Percentiles rank a stretch among this genome's conserved stretches.
phyloP scores from a whole-genome alignment of 345 rosid species.

The Corchorus olitorius region DNA sequence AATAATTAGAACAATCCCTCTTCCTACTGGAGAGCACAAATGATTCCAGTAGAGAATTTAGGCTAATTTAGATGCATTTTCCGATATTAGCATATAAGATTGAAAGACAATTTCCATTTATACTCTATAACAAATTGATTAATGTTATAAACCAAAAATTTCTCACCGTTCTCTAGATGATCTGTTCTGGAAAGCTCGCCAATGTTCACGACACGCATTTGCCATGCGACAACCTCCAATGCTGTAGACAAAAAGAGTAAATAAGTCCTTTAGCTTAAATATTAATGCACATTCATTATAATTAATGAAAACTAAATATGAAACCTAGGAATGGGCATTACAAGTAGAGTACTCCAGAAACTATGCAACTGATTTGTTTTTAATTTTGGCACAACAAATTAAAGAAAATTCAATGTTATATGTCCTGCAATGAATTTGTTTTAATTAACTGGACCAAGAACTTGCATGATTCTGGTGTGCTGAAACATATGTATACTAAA shows the following conservation, averaged over 20 bases:
- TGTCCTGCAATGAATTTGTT: no score
- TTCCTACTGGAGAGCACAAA: not conserved
- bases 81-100: not conserved
- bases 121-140: not conserved
- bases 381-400: not conserved
- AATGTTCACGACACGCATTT: not conserved
- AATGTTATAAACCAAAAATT: not conserved
- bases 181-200: not conserved
- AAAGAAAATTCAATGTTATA: no score
- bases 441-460: no score
- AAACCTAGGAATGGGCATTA: not conserved
- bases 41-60: not conserved
- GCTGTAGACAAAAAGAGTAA: conserved; percentile 2
- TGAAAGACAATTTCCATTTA: not conserved
- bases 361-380: not conserved
- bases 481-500: no score
- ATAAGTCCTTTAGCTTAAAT: conserved; percentile 2
- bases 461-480: no score
- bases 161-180: not conserved
- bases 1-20: not conserved
- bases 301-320: not conserved
- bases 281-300: not conserved
- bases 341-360: not conserved
- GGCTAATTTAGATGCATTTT: not conserved
- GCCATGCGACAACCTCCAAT: conserved; percentile 11